Evolutionary conservation across 106 monocot species (phyloP), one percentile per base, ranked within the genome.

Genomic region (Acanthochlamys bracteata): DNA sequence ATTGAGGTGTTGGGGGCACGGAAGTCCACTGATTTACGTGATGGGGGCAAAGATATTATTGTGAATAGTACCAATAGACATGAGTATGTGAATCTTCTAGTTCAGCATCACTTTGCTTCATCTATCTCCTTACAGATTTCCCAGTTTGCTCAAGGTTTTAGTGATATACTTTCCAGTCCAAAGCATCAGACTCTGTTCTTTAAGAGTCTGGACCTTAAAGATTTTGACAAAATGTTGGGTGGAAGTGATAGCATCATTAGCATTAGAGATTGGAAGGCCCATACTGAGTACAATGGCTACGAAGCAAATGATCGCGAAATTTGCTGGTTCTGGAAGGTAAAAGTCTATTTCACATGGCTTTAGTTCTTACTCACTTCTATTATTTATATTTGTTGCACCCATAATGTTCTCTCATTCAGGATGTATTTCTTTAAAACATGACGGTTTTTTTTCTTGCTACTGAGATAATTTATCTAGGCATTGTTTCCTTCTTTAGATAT

Each of bases 311-410:
- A 89, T 71, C 66, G 71, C 26, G 78, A 76, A 53, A 80, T 89
- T 55, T 19, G 25, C 46, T 89, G 82, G 85, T 89, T 89, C 64
- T 89, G 89, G 89, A 82, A 89, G 89, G 89, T 89, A 82, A 21
- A 4, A 25, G 6, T 7, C 20, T 4, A 56, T 40, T 65, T 46
- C 25, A 49, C 2, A 63, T 19, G 39, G 41, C 21, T 42, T 21
- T 10, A 4, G 20, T 13, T 43, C 43, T 8, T 8, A 43, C 13
- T 43, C 43, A 13, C 13, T 8, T 8, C 13, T 43, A 43, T 13
- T 43, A 43, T 13, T 13, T 43, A 8, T 13, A 43, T 43, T 43
- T 43, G n/a, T n/a, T n/a, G n/a, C n/a, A n/a, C n/a, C n/a, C n/a
- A n/a, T n/a, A n/a, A n/a, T n/a, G n/a, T n/a, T n/a, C n/a, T n/a